Evolutionary conservation across 78 protist genomes (phyloP).

Genomic region (Speleostelium caveatum): DNA sequence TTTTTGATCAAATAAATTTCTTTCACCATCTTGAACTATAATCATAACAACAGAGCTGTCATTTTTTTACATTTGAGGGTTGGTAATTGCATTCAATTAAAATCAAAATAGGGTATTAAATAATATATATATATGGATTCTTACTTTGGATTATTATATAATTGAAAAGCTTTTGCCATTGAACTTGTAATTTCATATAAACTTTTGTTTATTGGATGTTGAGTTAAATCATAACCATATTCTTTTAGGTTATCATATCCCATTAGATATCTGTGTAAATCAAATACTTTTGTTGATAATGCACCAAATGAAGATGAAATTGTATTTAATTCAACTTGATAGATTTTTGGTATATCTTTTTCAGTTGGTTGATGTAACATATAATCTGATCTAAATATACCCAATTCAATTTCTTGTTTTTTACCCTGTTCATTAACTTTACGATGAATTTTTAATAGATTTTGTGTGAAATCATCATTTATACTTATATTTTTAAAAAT

Average conservation of each 20-base stretch:
- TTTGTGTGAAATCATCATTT: conserved; percentile 82
- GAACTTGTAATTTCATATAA: conserved; percentile 19
- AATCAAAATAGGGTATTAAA: not conserved
- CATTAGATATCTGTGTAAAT: conserved; percentile 78
- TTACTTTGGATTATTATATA: not conserved
- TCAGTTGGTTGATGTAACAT: conserved; percentile 88
- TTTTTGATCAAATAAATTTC: conserved; percentile 89
- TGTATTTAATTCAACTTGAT: conserved; percentile 96
- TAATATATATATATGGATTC: not conserved
- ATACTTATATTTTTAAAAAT: too few species aligned
- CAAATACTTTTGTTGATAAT: conserved; percentile 49
- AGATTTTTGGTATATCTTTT: not conserved
- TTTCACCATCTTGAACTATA: conserved; percentile 86
- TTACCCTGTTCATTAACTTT: conserved; percentile 40
- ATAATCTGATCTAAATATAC: conserved; percentile 94
- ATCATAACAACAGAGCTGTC: conserved; percentile 71
- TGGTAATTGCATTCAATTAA: too few species aligned
- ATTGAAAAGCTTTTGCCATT: conserved; percentile 44
- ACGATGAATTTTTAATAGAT: conserved; percentile 60
- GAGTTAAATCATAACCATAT: not conserved
- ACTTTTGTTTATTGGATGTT: conserved; percentile 69
- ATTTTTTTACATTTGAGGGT: too few species aligned
- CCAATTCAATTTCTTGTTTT: conserved; percentile 78
- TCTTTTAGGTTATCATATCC: not conserved
- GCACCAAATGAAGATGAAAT: conserved; percentile 91